Evolutionary conservation across 1,284 basidiomycete species (phyloP), one percentile per base, ranked within the genome.

Genomic region (Mycosarcoma mackinlayi): DNA sequence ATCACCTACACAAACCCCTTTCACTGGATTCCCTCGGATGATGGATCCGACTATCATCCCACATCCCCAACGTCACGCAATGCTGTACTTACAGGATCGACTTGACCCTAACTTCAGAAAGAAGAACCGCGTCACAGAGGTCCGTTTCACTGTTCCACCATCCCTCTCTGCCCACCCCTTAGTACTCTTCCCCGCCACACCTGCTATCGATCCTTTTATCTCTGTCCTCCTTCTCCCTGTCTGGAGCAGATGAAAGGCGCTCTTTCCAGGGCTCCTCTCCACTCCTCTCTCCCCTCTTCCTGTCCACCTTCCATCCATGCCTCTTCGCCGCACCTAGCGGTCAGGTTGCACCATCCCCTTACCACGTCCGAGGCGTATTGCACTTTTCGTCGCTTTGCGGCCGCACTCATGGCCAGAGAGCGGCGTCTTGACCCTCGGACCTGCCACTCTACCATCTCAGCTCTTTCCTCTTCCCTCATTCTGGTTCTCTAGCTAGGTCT

Each of bases 121-220:
- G 70, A 81, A 81, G 71, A 79, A 76, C 60, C 69, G 76, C 47
- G 78, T 74, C 50, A 80, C 78, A 50, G 77, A 81, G 73, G 73
- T 78, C 67, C 64, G 73, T 78, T 61, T 63, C 56, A 55, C 35
- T 18, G 19, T 31, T n/a, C 27, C 34, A 16, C 30, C 13, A 14
- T 21, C 18, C n/a, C 14, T 25, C 21, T 24, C 28, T 28, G 18
- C 21, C 37, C 16, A 16, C 30, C 33, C 21, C 39, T 4, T 31
- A 3, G 30, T 31, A 2, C 30, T 13, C 39, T 39, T 40, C 42
- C 44, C 24, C 31, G 48, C 13, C 41, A 33, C n/a, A n/a, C n/a
- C n/a, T n/a, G n/a, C n/a, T n/a, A n/a, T n/a, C n/a, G n/a, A n/a
- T n/a, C n/a, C n/a, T n/a, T n/a, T n/a, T n/a, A n/a, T n/a, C n/a